Percentiles rank a stretch among this genome's conserved stretches.
These are phyloP conservation scores for Phytopythium oedochilum DNA, from an alignment of 352 stramenopile genomes.

Conservation along the genomic window DNA sequence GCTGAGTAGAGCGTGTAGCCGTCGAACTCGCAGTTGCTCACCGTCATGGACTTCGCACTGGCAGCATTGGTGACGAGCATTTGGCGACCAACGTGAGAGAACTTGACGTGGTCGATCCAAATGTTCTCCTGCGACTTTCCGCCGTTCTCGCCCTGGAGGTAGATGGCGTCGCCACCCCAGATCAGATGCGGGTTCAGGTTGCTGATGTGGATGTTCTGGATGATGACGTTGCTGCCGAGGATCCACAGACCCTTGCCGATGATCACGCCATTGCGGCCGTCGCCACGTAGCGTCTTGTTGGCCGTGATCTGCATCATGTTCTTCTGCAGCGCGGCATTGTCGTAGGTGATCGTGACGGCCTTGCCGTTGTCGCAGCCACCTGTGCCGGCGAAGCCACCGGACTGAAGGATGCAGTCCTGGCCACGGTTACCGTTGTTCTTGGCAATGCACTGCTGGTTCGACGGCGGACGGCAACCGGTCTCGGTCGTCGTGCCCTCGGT, in stretches of 20 bases:
- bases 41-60: constrained; percentile 26
- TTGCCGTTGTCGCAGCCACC: constrained; percentile 22
- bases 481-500: constrained; percentile 11
- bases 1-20: constrained; percentile 27
- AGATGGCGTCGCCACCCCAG: constrained; percentile 24
- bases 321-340: constrained; percentile 26
- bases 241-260: constrained; percentile 27
- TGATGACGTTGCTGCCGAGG: constrained; percentile 22
- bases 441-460: constrained; percentile 14
- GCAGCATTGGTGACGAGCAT: constrained; percentile 32
- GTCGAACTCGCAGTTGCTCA: constrained; percentile 52
- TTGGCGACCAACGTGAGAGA: constrained; percentile 23
- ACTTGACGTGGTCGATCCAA: constrained; percentile 24
- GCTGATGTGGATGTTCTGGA: constrained; percentile 25
- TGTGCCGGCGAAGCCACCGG: constrained; percentile 26
- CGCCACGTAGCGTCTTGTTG: constrained; percentile 29
- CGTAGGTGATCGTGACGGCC: constrained; percentile 24
- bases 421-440: constrained; percentile 25
- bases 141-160: constrained; percentile 16
- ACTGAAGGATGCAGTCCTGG: constrained; percentile 28
- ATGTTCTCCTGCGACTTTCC: constrained; percentile 11
- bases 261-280: constrained; percentile 29
- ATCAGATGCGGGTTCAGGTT: constrained; percentile 19
- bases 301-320: constrained; percentile 2
- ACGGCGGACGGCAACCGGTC: constrained; percentile 6